Evolutionary conservation across 1,139 yeast genomes (phyloP), one percentile per base, ranked within the genome.

Genomic region (Schizosaccharomyces versatilis): DNA sequence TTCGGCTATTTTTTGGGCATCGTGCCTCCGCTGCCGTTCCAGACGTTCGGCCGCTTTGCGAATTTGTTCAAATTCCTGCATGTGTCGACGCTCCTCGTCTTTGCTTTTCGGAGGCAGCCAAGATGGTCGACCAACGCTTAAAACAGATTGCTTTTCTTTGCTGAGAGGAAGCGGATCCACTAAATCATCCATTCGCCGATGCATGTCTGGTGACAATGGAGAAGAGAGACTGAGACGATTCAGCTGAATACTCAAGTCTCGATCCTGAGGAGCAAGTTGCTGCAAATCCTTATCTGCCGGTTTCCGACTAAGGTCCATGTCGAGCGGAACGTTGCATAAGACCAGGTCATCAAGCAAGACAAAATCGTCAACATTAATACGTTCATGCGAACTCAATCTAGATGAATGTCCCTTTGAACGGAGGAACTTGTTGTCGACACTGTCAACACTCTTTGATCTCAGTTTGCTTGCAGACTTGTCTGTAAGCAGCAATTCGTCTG

Each of bases 41-140:
- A 55, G 54, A 38, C 66, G 62, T 3, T 76, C 62, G 1, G 81
- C 79, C n/a, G 68, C 66, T 54, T 70, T 69, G 54, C 38, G 19
- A 5, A 44, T 44, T 44, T 44, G 49, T 57, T 78, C 76, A 54
- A 76, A 78, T 63, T 79, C 80, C 51, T 67, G 67, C 56, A 76
- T 70, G 63, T 81, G 90, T 58, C 73, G 74, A 51, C 65, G 59
- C 51, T 75, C 75, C 61, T 81, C 88, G 32, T 68, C 66, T 10
- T 67, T 64, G 24, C 75, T 67, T 64, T 81, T 81, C 38, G 86
- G 85, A 1, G 90, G 88, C 47, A 81, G 66, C 70, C 79, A 76
- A 0, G 74, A 67, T 14, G 84, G 88, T 53, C 90, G 69, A 0
- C 86, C 80, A 40, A 71, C 69, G 0, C 79, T 66, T 39, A 72